phyloP scores from a whole-genome alignment of 1,284 basidiomycete species.

The Tilletia caries region DNA sequence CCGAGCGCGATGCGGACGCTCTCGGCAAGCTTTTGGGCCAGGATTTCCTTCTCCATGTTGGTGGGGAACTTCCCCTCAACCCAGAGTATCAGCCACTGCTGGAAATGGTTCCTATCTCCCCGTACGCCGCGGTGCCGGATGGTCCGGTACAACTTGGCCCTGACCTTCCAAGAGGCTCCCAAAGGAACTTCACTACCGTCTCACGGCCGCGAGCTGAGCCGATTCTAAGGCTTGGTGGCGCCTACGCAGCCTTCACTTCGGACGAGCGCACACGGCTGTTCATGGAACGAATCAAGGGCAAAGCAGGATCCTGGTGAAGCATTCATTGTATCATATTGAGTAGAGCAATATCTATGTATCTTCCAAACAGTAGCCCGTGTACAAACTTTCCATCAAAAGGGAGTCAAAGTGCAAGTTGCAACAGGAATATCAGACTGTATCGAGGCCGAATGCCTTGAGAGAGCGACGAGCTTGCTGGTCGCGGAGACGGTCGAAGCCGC shows the following conservation, averaged over 20 bases:
- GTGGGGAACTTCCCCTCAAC: background rate
- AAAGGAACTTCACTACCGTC: background rate
- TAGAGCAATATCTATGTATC: too few relatives aligned
- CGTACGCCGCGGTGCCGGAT: background rate
- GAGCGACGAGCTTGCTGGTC: background rate
- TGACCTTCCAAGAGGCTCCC: background rate
- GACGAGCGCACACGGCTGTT: background rate
- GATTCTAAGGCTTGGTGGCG: background rate
- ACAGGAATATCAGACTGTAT: background rate
- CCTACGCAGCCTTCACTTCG: background rate
- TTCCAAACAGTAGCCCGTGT: too few relatives aligned
- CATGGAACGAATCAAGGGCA: background rate
- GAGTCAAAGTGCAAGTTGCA: too few relatives aligned
- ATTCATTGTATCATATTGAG: too few relatives aligned
- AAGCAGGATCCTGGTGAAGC: background rate
- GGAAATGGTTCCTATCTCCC: background rate
- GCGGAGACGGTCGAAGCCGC: background rate
- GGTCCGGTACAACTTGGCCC: background rate
- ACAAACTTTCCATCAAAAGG: too few relatives aligned
- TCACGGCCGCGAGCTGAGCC: background rate
- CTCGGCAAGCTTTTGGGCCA: background rate
- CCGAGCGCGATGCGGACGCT: background rate
- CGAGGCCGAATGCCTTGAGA: background rate
- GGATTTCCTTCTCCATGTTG: background rate
- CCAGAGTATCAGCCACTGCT: background rate